A percentile compares a stretch with the other conserved stretches of the same genome.
Conservation (phyloP, 805 yeast genomes). For the Wickerhamiella spandovensis region DNA sequence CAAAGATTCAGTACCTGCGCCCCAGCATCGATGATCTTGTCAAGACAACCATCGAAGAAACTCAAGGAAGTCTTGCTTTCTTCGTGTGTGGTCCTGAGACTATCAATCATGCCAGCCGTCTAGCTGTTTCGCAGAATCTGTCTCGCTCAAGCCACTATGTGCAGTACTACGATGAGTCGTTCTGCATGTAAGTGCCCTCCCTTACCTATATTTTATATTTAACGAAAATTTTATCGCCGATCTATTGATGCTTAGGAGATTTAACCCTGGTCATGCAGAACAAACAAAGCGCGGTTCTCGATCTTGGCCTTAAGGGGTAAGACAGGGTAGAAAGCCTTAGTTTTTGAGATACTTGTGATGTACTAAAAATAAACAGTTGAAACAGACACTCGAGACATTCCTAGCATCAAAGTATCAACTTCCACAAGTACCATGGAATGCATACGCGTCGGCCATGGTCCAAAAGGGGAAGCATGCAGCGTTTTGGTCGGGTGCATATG, state of each 20-base stretch:
- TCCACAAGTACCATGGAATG: too few relatives aligned
- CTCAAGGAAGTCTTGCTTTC: conserved; percentile 7
- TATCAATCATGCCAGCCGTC: conserved; percentile 10
- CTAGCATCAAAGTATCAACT: too few relatives aligned
- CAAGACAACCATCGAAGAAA: not conserved
- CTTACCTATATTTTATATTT: not conserved
- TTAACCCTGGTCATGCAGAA: too few relatives aligned
- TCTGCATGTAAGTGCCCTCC: conserved; percentile 7
- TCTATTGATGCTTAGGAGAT: too few relatives aligned
- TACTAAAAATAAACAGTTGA: too few relatives aligned
- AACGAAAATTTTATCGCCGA: too few relatives aligned
- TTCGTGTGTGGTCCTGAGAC: conserved; percentile 11
- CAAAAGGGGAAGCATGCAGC: not conserved
- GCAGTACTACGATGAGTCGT: conserved; percentile 12
- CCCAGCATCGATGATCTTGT: not conserved
- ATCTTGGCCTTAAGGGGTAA: too few relatives aligned
- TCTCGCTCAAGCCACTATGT: conserved; percentile 4
- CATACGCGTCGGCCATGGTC: not conserved
- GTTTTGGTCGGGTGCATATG: not conserved
- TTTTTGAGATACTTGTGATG: too few relatives aligned
- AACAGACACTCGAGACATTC: too few relatives aligned
- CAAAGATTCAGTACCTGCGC: not conserved
- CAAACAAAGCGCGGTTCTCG: too few relatives aligned
- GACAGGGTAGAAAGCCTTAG: too few relatives aligned
- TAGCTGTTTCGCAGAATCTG: conserved; percentile 5